Conservation (phyloP, 2,329 filamentous ascomycete species). For the Curvularia sp. region DNA sequence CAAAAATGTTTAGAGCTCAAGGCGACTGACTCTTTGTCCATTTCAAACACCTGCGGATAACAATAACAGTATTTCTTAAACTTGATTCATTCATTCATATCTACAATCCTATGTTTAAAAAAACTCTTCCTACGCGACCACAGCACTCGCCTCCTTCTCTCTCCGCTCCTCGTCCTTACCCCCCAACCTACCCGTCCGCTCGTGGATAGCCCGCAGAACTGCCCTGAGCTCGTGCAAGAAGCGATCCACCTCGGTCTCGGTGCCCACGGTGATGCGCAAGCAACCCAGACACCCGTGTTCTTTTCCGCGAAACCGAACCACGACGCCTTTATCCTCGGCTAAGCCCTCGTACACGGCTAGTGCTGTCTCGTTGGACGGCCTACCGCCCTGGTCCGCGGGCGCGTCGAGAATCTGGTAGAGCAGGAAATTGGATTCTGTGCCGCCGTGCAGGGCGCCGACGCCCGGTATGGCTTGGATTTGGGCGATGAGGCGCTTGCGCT, state of each 20-base stretch:
- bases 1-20: neutral
- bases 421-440: slow-evolving; percentile 84
- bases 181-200: slow-evolving; percentile 42
- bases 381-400: slow-evolving; percentile 61
- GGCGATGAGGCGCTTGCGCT: slow-evolving; percentile 76
- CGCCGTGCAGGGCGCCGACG: slow-evolving; percentile 81
- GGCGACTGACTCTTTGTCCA: no score
- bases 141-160: slow-evolving; percentile 59
- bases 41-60: no score
- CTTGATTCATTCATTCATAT: neutral
- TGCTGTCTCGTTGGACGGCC: slow-evolving; percentile 80
- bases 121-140: slow-evolving; percentile 52
- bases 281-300: slow-evolving; percentile 90
- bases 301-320: slow-evolving; percentile 92
- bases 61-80: no score
- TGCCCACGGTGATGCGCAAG: slow-evolving; percentile 89
- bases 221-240: slow-evolving; percentile 73
- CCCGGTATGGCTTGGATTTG: slow-evolving; percentile 79
- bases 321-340: slow-evolving; percentile 85
- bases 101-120: neutral
- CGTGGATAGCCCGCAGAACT: slow-evolving; percentile 59
- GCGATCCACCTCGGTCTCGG: slow-evolving; percentile 80
- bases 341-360: slow-evolving; percentile 82
- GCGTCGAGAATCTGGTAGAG: slow-evolving; percentile 85
- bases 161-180: slow-evolving; percentile 54